Conservation (phyloP, 2,329 filamentous ascomycete species). For the Sporothrix curviconia region DNA sequence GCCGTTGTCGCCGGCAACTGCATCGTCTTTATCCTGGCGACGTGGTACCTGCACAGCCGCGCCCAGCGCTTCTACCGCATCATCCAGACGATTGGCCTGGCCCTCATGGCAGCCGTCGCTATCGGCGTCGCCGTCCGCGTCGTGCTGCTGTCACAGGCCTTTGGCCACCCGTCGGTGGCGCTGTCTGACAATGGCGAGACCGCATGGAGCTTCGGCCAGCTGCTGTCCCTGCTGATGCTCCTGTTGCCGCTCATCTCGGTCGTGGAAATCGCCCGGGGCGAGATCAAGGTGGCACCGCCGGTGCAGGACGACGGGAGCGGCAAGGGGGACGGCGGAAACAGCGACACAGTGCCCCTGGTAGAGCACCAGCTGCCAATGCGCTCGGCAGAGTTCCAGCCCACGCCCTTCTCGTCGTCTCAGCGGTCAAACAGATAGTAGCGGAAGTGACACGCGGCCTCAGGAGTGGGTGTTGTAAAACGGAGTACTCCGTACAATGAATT, state of each 20-base stretch:
- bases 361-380: slow-evolving; percentile 20
- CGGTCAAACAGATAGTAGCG: neutral
- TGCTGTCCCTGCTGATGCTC: slow-evolving; percentile 53
- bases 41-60: slow-evolving; percentile 58
- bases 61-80: slow-evolving; percentile 47
- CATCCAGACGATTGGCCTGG: slow-evolving; percentile 46
- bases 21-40: slow-evolving; percentile 52
- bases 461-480: neutral
- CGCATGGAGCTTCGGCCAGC: slow-evolving; percentile 57
- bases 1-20: slow-evolving; percentile 53
- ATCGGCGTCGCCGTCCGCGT: slow-evolving; percentile 53
- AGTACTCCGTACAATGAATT: too few relatives aligned
- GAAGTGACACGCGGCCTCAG: neutral
- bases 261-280: slow-evolving; percentile 47
- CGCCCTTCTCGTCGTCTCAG: slow-evolving; percentile 32
- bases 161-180: slow-evolving; percentile 45
- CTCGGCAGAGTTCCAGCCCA: slow-evolving; percentile 34
- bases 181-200: slow-evolving; percentile 48
- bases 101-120: slow-evolving; percentile 51
- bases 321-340: neutral
- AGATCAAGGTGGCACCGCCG: slow-evolving; percentile 37
- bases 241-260: slow-evolving; percentile 53
- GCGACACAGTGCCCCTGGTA: slow-evolving; percentile 27
- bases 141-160: slow-evolving; percentile 53
- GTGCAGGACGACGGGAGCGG: slow-evolving; percentile 31